Percentiles rank a stretch among this genome's conserved stretches.
These are phyloP conservation scores for Fusarium ramigenum DNA, from an alignment of 2,329 filamentous ascomycete genomes.

Conservation along the genomic window DNA sequence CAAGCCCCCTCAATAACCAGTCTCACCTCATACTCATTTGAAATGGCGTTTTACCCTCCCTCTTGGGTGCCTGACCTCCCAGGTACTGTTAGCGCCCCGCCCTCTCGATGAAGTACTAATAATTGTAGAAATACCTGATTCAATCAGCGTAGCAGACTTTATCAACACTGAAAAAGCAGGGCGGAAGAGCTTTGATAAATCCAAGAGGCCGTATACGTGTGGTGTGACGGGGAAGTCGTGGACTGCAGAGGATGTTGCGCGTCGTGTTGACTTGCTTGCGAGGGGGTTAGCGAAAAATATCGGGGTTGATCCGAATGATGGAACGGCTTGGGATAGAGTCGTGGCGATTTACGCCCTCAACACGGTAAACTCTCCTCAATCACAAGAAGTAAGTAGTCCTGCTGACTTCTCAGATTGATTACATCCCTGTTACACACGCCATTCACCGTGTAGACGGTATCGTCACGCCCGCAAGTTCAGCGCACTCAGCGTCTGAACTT, in stretches of 20 bases:
- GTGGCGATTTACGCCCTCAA: conserved; percentile 80
- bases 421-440: conserved; percentile 78
- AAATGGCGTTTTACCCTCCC: conserved; percentile 21
- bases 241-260: conserved; percentile 68
- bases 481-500: conserved; percentile 74
- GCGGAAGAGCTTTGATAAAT: conserved; percentile 63
- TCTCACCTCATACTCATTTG: fast-evolving
- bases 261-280: conserved; percentile 74
- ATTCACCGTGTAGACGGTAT: conserved; percentile 78
- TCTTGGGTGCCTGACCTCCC: conserved; percentile 23
- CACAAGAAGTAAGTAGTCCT: neutral
- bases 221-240: conserved; percentile 76
- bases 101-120: fast-evolving
- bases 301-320: conserved; percentile 73
- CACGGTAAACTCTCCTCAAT: conserved; percentile 60
- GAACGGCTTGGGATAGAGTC: conserved; percentile 83
- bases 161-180: conserved; percentile 68
- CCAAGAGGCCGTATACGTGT: conserved; percentile 78
- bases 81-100: neutral
- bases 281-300: conserved; percentile 71
- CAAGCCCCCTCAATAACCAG: fast-evolving
- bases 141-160: conserved; percentile 73
- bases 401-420: conserved; percentile 68
- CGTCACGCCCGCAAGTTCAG: conserved; percentile 77
- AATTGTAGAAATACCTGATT: conserved; percentile 12